phyloP scores from a whole-genome alignment of 2,329 filamentous ascomycete genomes.

The Shiraia bambusicola region DNA sequence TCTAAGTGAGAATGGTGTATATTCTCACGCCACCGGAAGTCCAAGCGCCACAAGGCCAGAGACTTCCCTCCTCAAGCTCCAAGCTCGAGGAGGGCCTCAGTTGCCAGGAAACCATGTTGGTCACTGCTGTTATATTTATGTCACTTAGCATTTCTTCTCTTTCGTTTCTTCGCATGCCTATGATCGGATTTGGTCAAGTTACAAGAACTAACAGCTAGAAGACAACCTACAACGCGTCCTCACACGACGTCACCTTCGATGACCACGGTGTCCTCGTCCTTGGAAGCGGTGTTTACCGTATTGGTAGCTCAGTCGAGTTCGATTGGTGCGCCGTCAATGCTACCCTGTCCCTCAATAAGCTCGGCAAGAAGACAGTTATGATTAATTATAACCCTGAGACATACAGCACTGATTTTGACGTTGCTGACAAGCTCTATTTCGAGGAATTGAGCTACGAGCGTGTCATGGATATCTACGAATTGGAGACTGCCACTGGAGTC shows the following conservation, averaged over 20 bases:
- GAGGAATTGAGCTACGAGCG: conserved; percentile 96
- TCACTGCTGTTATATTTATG: too few relatives aligned
- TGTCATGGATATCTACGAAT: conserved; percentile 98
- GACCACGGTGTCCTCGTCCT: conserved; percentile 88
- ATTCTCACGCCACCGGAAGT: too few relatives aligned
- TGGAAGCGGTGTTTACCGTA: conserved; percentile 94
- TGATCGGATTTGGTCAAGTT: too few relatives aligned
- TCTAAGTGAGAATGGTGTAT: too few relatives aligned
- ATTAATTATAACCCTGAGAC: conserved; percentile 92
- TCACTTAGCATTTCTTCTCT: too few relatives aligned
- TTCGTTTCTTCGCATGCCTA: too few relatives aligned
- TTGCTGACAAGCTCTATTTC: conserved; percentile 90
- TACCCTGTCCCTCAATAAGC: conserved; percentile 75
- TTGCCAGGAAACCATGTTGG: too few relatives aligned
- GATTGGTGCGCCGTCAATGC: conserved; percentile 97
- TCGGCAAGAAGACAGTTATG: conserved; percentile 97
- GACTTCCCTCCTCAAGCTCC: too few relatives aligned
- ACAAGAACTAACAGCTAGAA: conserved; percentile 9
- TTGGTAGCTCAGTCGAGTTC: conserved; percentile 96
- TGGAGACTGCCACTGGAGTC: conserved; percentile 80
- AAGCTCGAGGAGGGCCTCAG: too few relatives aligned
- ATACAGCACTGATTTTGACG: conserved; percentile 80
- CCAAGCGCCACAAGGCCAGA: too few relatives aligned
- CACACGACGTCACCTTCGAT: conserved; percentile 90
- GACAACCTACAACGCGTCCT: conserved; percentile 94